Evolutionary conservation across 2,329 filamentous ascomycete genomes (phyloP), one percentile per base, ranked within the genome.

Genomic region (Chaetomiaceae sp.): DNA sequence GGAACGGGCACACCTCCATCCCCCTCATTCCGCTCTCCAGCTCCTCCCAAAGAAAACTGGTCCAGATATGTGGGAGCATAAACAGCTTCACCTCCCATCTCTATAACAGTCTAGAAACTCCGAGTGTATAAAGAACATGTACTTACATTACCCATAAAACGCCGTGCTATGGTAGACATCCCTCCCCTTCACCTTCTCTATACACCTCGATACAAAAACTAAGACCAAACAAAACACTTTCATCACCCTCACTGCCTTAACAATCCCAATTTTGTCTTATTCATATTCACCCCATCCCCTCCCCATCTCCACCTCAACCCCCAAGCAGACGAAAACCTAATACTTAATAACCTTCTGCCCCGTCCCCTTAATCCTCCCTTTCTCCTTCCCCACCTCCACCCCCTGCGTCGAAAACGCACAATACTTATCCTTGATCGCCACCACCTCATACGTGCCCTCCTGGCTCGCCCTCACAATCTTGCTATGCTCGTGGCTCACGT

Each of bases 371-470:
- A 49, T 42, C 9, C 37, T 48, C 47, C 48, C 53, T 38, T 48
- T 52, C 34, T 53, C 42, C 27, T 29, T 42, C 27, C 39, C 39
- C 7, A 43, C 55, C 7, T 47, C 55, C 14, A 40, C 50, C 25
- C 36, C 50, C 45, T 85, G 80, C 56, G 85, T 92, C 42, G 89
- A 89, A 70, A 95, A 96, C 23, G 89, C 85, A 69, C 94, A 99
- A 73, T 83, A 95, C 65, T 84, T 84, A 71, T 99, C 94, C 76
- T 95, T 95, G 71, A 99, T 96, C 11, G 89, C 87, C 27, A 97
- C 89, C 17, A 99, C 92, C 73, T 99, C 94, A 67, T 99, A 99
- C 61, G 91, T 96, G 46, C 94, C 94, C 76, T 97, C 94, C 67
- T 96, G 89, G 62, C 87, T 91, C 23, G 91, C 91, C 63, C 85